Percentiles rank a stretch among this genome's conserved stretches.
Conservation (phyloP, 2,329 filamentous ascomycete genomes). For the Eurotiales sp. region DNA sequence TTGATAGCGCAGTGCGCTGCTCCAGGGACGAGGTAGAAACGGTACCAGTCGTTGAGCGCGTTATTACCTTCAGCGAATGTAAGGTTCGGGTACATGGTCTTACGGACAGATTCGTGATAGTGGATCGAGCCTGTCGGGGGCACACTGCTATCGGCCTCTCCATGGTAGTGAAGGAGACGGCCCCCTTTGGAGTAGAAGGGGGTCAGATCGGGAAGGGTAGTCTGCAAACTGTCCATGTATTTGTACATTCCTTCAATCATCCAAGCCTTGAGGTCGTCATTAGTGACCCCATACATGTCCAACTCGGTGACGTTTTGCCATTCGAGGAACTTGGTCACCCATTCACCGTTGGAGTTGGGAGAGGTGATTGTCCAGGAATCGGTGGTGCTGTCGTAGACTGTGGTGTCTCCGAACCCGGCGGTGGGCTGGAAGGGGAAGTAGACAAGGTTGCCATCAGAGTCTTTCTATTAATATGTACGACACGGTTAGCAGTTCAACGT, state of each 20-base stretch:
- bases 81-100: not conserved
- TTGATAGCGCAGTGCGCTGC: slow-evolving; percentile 2
- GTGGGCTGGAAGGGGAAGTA: no score
- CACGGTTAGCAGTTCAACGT: no score
- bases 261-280: slow-evolving; percentile 27
- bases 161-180: slow-evolving; percentile 19
- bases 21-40: slow-evolving; percentile 5
- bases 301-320: slow-evolving; percentile 18
- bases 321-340: not conserved
- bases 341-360: slow-evolving; percentile 17
- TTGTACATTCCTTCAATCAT: no score
- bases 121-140: not conserved
- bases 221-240: slow-evolving; percentile 25
- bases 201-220: slow-evolving; percentile 11
- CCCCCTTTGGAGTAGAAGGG: slow-evolving; percentile 14
- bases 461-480: no score
- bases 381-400: no score
- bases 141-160: slow-evolving; percentile 13
- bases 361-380: no score
- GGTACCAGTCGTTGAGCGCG: slow-evolving; percentile 1
- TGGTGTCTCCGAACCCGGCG: no score
- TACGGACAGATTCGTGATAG: not conserved
- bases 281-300: not conserved
- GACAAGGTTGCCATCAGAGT: no score
- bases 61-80: not conserved